Evolutionary conservation across 1,284 basidiomycete species (phyloP).

Genomic region (Trametes pubescens): DNA sequence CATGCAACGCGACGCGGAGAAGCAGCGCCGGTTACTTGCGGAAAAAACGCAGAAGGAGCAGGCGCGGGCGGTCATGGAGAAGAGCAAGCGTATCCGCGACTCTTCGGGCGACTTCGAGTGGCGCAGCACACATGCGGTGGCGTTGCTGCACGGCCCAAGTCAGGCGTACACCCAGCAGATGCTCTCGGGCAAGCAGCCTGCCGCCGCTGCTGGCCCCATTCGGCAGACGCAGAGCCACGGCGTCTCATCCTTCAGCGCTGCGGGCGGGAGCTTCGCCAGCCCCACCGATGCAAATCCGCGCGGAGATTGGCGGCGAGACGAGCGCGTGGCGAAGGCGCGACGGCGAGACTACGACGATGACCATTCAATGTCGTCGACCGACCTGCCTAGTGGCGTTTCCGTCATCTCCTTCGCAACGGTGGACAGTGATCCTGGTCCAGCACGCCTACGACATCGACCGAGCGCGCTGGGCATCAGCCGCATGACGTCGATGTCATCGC

Average conservation of each 20-base stretch:
- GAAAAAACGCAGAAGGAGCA: constrained; percentile 83
- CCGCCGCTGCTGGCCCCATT: constrained; percentile 59
- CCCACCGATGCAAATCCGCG: constrained; percentile 46
- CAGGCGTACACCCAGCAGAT: constrained; percentile 42
- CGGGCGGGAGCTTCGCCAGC: constrained; percentile 62
- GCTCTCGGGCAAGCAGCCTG: constrained; percentile 58
- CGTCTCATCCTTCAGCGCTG: constrained; percentile 62
- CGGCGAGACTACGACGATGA: constrained; percentile 88
- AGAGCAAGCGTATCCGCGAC: constrained; percentile 80
- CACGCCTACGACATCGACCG: constrained; percentile 66
- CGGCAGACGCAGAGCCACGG: constrained; percentile 60
- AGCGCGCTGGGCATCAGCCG: constrained; percentile 71
- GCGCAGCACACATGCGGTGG: constrained; percentile 52
- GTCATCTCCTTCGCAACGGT: constrained; percentile 81
- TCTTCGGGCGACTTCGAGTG: constrained; percentile 65
- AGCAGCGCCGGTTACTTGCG: constrained; percentile 83
- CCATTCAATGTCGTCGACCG: constrained; percentile 89
- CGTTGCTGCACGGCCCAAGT: constrained; percentile 38
- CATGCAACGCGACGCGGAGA: constrained; percentile 86
- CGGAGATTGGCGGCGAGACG: constrained; percentile 60
- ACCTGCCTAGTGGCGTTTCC: constrained; percentile 79
- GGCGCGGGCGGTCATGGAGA: constrained; percentile 94
- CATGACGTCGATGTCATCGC: constrained; percentile 79
- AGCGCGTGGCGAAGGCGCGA: constrained; percentile 80
- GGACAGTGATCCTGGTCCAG: constrained; percentile 85